These are phyloP conservation scores for Akanthomyces dipterigenus DNA, from an alignment of 2,329 filamentous ascomycete genomes.

Conservation along the genomic window DNA sequence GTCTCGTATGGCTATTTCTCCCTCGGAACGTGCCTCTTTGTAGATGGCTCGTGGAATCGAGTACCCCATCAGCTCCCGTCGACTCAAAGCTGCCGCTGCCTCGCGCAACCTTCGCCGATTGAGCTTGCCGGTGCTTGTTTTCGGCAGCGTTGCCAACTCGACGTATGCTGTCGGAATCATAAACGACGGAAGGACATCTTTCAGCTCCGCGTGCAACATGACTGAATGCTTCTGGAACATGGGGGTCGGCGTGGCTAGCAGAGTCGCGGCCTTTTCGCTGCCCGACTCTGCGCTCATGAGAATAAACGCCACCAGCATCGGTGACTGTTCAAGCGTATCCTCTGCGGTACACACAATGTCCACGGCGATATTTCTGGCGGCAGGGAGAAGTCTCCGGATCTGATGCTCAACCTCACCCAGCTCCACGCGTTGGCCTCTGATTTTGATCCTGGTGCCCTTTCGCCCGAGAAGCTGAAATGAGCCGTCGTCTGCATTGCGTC, in stretches of 20 bases:
- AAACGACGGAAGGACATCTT: not conserved
- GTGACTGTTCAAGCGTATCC: not conserved
- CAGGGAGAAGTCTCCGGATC: not conserved
- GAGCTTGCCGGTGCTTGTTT: conserved; percentile 2
- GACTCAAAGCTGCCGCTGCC: not conserved
- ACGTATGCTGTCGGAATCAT: conserved; percentile 1
- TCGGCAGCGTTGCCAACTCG: not conserved
- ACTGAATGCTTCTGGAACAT: not conserved
- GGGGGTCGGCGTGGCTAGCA: not conserved
- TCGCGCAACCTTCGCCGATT: not conserved
- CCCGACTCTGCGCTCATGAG: not conserved
- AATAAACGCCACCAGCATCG: not conserved
- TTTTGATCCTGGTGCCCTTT: conserved; percentile 1
- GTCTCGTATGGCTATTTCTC: not conserved
- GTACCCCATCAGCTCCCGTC: not conserved
- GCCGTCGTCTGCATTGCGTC: not conserved
- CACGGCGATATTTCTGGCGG: not conserved
- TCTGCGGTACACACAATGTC: not conserved
- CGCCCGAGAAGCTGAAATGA: conserved; percentile 1
- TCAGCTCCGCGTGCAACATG: not conserved
- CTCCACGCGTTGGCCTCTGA: conserved; percentile 3
- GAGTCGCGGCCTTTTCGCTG: not conserved
- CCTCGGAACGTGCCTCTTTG: not conserved
- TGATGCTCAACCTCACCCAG: not conserved
- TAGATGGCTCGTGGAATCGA: not conserved